A percentile compares a stretch with the other conserved stretches of the same genome.
phyloP scores from a whole-genome alignment of 148 eudicot genomes.

The Chenopodium suecicum region DNA sequence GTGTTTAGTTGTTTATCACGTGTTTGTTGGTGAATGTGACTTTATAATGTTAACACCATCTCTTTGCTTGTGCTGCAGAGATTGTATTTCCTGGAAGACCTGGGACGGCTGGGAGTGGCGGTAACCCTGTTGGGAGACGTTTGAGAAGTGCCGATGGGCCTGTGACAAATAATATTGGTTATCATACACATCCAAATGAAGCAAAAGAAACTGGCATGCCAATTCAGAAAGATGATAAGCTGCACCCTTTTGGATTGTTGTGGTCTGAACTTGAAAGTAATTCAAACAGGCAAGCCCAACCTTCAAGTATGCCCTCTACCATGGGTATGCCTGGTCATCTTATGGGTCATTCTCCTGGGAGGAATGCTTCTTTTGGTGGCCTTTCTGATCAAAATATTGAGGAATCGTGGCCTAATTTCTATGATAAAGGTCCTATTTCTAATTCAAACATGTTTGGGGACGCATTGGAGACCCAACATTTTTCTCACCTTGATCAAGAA shows the following conservation, averaged over 20 bases:
- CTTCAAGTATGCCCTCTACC: constrained; percentile 37
- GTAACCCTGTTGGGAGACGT: constrained; percentile 40
- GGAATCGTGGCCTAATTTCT: constrained; percentile 56
- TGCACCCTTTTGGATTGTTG: constrained; percentile 88
- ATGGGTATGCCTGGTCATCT: constrained; percentile 42
- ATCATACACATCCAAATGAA: constrained; percentile 41
- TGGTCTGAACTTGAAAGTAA: constrained; percentile 91
- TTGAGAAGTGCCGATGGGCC: constrained; percentile 38
- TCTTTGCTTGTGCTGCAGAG: constrained; percentile 41
- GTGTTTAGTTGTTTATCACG: neutral
- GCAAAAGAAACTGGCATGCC: constrained; percentile 34
- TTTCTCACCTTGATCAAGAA: constrained; percentile 51
- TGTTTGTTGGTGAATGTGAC: neutral
- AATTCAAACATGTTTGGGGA: constrained; percentile 56
- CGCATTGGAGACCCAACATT: constrained; percentile 50
- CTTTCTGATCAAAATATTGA: constrained; percentile 41
- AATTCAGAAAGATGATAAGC: constrained; percentile 48
- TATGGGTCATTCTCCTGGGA: constrained; percentile 40
- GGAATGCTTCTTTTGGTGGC: constrained; percentile 42
- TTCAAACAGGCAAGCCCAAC: constrained; percentile 46
- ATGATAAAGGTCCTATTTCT: constrained; percentile 43
- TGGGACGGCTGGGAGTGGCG: constrained; percentile 67
- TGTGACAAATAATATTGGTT: constrained; percentile 35
- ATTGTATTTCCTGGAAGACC: constrained; percentile 85
- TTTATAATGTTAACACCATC: neutral